phyloP scores from a whole-genome alignment of 106 monocot species.

The Dioscorea dumetorum region DNA sequence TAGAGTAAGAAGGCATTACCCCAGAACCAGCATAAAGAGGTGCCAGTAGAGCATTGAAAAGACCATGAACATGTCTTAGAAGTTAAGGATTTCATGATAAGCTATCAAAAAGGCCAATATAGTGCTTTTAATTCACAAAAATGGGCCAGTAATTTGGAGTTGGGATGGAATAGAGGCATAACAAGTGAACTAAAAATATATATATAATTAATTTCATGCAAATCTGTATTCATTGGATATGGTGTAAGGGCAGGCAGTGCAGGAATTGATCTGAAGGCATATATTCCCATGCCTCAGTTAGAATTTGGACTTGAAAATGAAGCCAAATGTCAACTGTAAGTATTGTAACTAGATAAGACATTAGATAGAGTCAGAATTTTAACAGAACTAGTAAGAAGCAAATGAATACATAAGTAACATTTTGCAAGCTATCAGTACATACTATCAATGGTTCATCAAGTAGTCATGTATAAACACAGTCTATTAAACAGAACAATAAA shows the following conservation, averaged over 20 bases:
- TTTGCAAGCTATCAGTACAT: too few species aligned
- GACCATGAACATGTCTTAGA: constrained; percentile 85
- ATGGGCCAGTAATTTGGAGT: too few species aligned
- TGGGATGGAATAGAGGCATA: too few species aligned
- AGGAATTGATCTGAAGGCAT: constrained; percentile 61
- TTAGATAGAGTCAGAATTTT: too few species aligned
- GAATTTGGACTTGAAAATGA: constrained; percentile 67
- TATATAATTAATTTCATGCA: too few species aligned
- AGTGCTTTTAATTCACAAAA: too few species aligned
- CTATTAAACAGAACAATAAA: too few species aligned
- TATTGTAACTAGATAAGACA: neutral
- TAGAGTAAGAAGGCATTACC: constrained; percentile 36
- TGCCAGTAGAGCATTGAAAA: constrained; percentile 90
- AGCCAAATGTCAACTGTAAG: constrained; percentile 4
- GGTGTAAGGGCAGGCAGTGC: constrained; percentile 87
- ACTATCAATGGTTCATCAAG: too few species aligned
- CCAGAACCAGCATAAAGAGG: constrained; percentile 90
- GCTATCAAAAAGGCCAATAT: neutral
- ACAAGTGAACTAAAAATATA: too few species aligned
- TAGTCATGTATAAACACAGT: too few species aligned
- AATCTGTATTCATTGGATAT: constrained; percentile 50
- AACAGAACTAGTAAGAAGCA: too few species aligned
- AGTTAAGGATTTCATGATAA: constrained; percentile 54
- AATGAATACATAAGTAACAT: too few species aligned
- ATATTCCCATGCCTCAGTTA: constrained; percentile 93